Percentiles rank a stretch among this genome's conserved stretches.
Evolutionary conservation across 2,329 filamentous ascomycete species (phyloP).

Genomic region (Fusarium odoratissimum): DNA sequence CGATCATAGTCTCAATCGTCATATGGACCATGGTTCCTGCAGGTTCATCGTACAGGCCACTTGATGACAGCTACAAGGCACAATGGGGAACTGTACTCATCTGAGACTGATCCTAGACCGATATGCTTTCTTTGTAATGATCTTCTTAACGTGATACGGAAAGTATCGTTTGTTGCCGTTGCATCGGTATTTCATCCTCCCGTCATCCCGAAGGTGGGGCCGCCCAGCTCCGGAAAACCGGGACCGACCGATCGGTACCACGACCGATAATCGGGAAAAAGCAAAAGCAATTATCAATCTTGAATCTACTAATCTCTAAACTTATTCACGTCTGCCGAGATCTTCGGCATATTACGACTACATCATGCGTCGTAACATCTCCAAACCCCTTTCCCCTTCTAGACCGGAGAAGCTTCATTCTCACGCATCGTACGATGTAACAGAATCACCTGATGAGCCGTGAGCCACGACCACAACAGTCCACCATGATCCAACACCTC

Average conservation of each 20-base stretch:
- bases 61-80: neutral
- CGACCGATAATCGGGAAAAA: neutral
- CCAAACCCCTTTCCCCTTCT: neutral
- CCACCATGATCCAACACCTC: slow-evolving; percentile 33
- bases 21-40: neutral
- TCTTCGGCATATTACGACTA: neutral
- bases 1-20: neutral
- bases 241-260: neutral
- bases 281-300: neutral
- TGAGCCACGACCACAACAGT: slow-evolving; percentile 33
- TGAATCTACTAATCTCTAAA: neutral
- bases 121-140: neutral
- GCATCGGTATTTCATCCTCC: neutral
- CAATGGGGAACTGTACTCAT: fast-evolving
- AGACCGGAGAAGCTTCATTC: slow-evolving; percentile 26
- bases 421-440: slow-evolving; percentile 32
- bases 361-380: neutral
- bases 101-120: neutral
- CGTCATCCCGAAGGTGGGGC: slow-evolving; percentile 15
- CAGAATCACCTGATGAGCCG: slow-evolving; percentile 35
- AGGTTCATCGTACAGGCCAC: slow-evolving; percentile 18
- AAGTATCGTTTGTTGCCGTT: neutral
- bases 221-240: neutral
- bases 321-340: neutral
- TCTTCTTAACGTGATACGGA: neutral